phyloP scores from a whole-genome alignment of 2,329 filamentous ascomycete species.

The Fusarium coffeatum region DNA sequence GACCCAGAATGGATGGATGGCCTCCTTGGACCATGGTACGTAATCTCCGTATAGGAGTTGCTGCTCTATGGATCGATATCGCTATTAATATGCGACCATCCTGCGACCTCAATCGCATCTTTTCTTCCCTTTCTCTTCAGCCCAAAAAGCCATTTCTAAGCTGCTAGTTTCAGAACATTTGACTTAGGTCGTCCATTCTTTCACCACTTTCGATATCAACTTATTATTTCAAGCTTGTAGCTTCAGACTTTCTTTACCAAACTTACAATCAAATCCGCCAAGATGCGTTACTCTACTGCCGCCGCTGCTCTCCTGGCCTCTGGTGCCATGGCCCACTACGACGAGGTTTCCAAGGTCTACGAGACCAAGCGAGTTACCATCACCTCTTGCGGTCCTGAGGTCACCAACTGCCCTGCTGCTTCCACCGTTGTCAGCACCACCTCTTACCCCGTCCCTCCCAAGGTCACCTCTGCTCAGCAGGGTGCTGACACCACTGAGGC shows the following conservation, averaged over 20 bases:
- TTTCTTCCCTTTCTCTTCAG: slow-evolving; percentile 54
- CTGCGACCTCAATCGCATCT: slow-evolving; percentile 44
- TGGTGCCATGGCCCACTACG: slow-evolving; percentile 49
- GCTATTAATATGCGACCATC: slow-evolving; percentile 62
- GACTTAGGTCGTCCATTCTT: slow-evolving; percentile 71
- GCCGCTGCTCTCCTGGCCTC: slow-evolving; percentile 61
- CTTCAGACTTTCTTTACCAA: slow-evolving; percentile 44
- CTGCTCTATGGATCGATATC: slow-evolving; percentile 35
- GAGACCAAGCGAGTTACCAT: slow-evolving; percentile 69
- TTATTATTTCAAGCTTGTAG: slow-evolving; percentile 44
- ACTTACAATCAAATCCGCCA: slow-evolving; percentile 54
- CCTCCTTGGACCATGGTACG: slow-evolving; percentile 36
- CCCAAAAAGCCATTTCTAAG: slow-evolving; percentile 58
- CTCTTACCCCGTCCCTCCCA: slow-evolving; percentile 31
- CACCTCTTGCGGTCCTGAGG: slow-evolving; percentile 64
- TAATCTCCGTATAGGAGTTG: slow-evolving; percentile 45
- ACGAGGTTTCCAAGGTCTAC: slow-evolving; percentile 62
- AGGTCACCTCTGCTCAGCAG: slow-evolving; percentile 43
- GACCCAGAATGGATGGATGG: slow-evolving; percentile 32
- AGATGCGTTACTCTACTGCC: slow-evolving; percentile 70
- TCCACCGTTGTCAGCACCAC: slow-evolving; percentile 40
- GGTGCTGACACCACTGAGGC: slow-evolving; percentile 50
- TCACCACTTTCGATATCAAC: slow-evolving; percentile 45
- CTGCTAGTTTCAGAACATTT: slow-evolving; percentile 57
- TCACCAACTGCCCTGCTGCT: slow-evolving; percentile 46